Base-by-base conservation (phyloP, 345 rosid species). In the Bruguiera gymnorhiza region DNA sequence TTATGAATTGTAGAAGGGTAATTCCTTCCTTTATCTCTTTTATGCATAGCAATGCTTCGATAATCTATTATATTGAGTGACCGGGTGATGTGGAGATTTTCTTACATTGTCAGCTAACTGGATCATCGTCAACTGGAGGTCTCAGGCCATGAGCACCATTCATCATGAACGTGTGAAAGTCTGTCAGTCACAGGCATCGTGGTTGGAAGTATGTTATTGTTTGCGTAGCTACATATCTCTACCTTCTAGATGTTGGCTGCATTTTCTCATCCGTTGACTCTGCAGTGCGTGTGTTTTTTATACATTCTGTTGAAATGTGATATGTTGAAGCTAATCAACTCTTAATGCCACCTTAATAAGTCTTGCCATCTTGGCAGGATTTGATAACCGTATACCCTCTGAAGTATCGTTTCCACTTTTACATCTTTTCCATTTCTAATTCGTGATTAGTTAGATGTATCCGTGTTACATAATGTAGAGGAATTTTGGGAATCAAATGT, bases 21-120 rank as follows among this genome's bases (percentile, higher is more conserved):
- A 76, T 81, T 79, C 76, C 73, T 71, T 75, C 66, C 83, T 67
- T 60, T 62, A 73, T 76, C 68, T 60, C 50, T 75, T 66, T 73
- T 75, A 68, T 66, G 21, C 54, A 8, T 53, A 57, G 29, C 29
- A 20, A 31, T 64, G 34, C 53, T 36, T 58, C 3, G 23, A 21
- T 30, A 37, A 20, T 54, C 64, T 65, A 50, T 30, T 46, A 23
- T 65, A 67, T 52, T 18, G 73, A 83, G 80, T 70, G 73, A 52
- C 68, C 74, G 68, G 68, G 84, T 80, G 70, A 85, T 70, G 56
- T 51, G 60, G 43, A 67, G 62, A 69, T 79, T 67, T 80, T 73
- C 30, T 62, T 75, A 65, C 62, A 37, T 73, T 79, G 78, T 80
- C 73, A 75, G 79, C 74, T 75, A 66, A 79, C 52, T 73, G 37